Evolutionary conservation across 2,329 filamentous ascomycete species (phyloP), one percentile per base, ranked within the genome.

Genomic region (Talaromyces sp.): DNA sequence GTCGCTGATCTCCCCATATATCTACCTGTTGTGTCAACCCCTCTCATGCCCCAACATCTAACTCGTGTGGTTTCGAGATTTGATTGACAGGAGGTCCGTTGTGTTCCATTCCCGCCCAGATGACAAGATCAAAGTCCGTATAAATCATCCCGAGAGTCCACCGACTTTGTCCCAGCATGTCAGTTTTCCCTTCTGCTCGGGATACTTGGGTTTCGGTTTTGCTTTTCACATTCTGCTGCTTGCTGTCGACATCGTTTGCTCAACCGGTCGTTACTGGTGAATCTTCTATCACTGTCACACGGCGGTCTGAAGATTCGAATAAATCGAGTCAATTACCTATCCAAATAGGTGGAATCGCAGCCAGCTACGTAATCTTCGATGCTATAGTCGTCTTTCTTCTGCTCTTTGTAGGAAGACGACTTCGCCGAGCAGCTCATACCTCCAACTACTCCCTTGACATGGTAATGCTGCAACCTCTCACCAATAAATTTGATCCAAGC

Each of bases 271-370:
- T 1, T 31, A 8, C 29, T 10, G 29, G 29, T 54, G 51, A 36
- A 15, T 56, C 19, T 25, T 40, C 7, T 11, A 5, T n/a, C n/a
- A n/a, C 61, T 22, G 27, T 63, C 38, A 47, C 25, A 25, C 40
- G 5, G 27, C 36, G 61, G 17, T 29, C 36, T 13, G 61, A 45
- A 5, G 61, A 58, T 6, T 49, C 61, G 11, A 85, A 8, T 75
- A 88, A 53, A 88, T 88, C 47, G 82, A 82, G 64, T 78, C 47
- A 64, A 45, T 86, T 97, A 25, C 92, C 93, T 19, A 89, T 88
- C 66, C 90, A 97, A 77, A 89, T 97, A 70, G 90, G 91, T 69
- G 92, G 89, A 70, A 91, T 98, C 67, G 85, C 94, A 66, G 92
- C 89, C 67, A 89, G 91, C 66, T 97, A 97, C 86, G 84, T 93